Evolutionary conservation across 2,329 filamentous ascomycete species (phyloP), one percentile per base, ranked within the genome.

Genomic region (Diaporthe sp.): DNA sequence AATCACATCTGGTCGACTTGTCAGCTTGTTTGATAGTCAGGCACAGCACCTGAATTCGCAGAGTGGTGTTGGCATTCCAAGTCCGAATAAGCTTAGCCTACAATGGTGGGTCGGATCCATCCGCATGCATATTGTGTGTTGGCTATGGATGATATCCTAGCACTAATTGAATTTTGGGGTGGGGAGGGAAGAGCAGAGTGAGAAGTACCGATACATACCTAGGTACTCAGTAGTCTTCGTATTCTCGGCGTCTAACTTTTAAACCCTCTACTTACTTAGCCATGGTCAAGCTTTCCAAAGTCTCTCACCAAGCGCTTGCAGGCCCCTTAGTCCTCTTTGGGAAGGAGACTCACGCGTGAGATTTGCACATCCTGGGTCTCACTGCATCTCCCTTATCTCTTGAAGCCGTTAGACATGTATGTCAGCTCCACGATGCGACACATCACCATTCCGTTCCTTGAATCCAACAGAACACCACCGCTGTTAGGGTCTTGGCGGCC

Each of bases 1-100:
- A 39, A 15, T 22, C 22, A n/a, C 30, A 68, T 53, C 32, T 53
- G 2, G n/a, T 53, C 15, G 47, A 68, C 15, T 39, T 51, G 32
- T 53, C 39, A 50, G 42, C 19, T n/a, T 32, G 30, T 35, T 65
- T 68, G 47, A 53, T 68, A 68, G 63, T 68, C 44, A 68, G 63
- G 63, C n/a, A 68, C 63, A 53, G 63, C 47, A 39, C 47, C 47
- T 68, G 47, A 68, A 68, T 27, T n/a, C 2, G 63, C 55, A 39
- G 39, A n/a, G 53, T 59, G 42, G 44, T 59, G 55, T 47, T 53
- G 27, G 32, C 47, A 27, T 27, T n/a, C 22, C 39, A 47, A 51
- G 58, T 66, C 71, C 50, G 58, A 66, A 75, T 61, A 70, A 75
- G 73, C 58, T 70, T 73, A 73, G 71, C 71, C 55, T 37, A 25